phyloP scores from a whole-genome alignment of 352 stramenopile genomes.

The Aphanomyces cochlioides region DNA sequence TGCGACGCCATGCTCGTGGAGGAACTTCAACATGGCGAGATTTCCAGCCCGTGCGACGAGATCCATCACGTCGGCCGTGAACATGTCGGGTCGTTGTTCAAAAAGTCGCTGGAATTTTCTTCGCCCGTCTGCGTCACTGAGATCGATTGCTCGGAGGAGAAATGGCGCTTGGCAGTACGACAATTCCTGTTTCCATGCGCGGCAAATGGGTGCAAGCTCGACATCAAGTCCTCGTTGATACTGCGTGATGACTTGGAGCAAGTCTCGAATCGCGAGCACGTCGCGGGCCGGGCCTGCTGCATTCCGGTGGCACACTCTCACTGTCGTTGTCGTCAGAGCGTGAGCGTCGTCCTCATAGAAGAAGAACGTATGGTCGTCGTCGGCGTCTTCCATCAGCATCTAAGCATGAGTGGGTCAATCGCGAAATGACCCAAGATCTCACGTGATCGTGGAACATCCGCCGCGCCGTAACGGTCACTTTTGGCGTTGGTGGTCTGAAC shows the following conservation, averaged over 20 bases:
- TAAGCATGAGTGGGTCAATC: background rate
- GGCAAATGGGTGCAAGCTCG: constrained; percentile 22
- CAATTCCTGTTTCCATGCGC: constrained; percentile 4
- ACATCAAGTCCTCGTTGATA: constrained; percentile 18
- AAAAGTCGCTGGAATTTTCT: constrained; percentile 14
- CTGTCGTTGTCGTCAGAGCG: background rate
- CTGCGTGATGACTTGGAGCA: constrained; percentile 18
- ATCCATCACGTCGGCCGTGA: constrained; percentile 25
- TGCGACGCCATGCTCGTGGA: constrained; percentile 19
- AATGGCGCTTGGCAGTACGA: constrained; percentile 25
- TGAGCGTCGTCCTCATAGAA: constrained; percentile 1
- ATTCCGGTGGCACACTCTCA: background rate
- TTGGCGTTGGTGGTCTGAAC: background rate
- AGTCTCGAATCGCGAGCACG: constrained; percentile 22
- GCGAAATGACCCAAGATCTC: background rate
- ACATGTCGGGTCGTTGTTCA: constrained; percentile 23
- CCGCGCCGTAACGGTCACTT: background rate
- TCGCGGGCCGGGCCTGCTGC: constrained; percentile 4
- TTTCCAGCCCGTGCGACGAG: constrained; percentile 2
- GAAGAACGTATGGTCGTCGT: constrained; percentile 22
- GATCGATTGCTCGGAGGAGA: constrained; percentile 7
- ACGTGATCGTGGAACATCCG: background rate
- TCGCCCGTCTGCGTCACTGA: background rate
- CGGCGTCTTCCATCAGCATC: background rate
- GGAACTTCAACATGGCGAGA: constrained; percentile 24